Base-by-base conservation (phyloP, 2,329 filamentous ascomycete species). In the Aquanectria penicillioides region DNA sequence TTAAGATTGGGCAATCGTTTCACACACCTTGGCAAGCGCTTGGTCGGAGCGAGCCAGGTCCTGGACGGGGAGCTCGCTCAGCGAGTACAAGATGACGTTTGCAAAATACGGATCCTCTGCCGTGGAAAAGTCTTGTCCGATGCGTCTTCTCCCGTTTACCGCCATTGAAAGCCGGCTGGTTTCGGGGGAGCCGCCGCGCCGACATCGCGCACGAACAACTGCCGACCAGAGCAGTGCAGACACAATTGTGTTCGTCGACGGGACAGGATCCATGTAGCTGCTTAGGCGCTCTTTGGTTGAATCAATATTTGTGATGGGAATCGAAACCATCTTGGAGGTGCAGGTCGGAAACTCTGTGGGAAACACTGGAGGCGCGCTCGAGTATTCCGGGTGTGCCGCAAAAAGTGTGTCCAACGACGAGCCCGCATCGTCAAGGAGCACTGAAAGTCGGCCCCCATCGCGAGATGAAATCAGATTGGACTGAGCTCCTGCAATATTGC, bases 371-470 rank as follows among this genome's bases (percentile, higher is more conserved):
- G 50, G 46, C 2, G 20, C 10, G 2, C 12, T 28, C 0, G 59
- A 61, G 26, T 61, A 50, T 22, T 59, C 59, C 6, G 54, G 54
- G 15, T 54, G 54, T 11, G 25, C 43, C 4, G 26, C 49, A 15
- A 55, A 38, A 17, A 61, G 41, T 2, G 17, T 33, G 7, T 37
- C 25, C 3, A 9, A 28, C 4, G 33, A 22, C n/a, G 41, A 23
- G 5, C 29, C 17, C 4, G 20, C 25, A 12, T 23, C 20, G 3
- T 8, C 43, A 33, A 8, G 33, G 11, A 3, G 34, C 31, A 6
- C 11, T 2, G 34, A 34, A 8, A 61, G 52, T 2, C 18, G n/a
- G 2, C n/a, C n/a, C n/a, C n/a, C n/a, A n/a, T n/a, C n/a, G 10
- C n/a, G 18, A 47, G 18, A 17, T 47, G 37, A 7, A 6, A 9